Base-by-base conservation (phyloP, 2,329 filamentous ascomycete genomes). In the Talaromyces islandicus region DNA sequence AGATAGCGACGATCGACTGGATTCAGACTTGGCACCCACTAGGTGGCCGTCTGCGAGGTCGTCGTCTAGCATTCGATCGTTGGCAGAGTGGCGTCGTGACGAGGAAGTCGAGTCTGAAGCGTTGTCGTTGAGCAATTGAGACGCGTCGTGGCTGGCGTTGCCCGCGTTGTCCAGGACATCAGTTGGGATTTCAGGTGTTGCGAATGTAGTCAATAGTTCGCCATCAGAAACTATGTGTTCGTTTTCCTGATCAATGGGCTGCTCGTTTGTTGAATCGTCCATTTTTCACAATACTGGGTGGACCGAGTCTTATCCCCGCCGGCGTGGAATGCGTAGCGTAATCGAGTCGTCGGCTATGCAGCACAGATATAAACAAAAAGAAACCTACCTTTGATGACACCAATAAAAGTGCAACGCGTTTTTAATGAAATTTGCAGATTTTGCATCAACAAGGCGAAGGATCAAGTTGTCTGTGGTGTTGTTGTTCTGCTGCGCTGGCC, bases 1-100 rank as follows among this genome's bases (percentile, higher is more conserved):
- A 6, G 75, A 77, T 25, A 77, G 65, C 1, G 76, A 78, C 7
- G 76, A 77, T 35, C 70, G 73, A 59, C 74, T 77, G 5, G 75
- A 76, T 43, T 69, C 51, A 6, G 59, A 58, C 25, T 61, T 54
- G 10, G 59, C n/a, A 12, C 56, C 55, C 29, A 29, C n/a, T 32
- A 29, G 30, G 2, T 51, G 38, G 7, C 56, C 50, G n/a, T 59
- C 52, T 51, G 57, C 41, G 27, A 58, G 32, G 17, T 27, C 51
- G 54, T 55, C 57, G 32, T 52, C 48, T 9, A 58, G 21, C 48
- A 51, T 54, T 3, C 43, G 50, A 10, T 58, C 59, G 2, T 35
- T 54, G 29, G 43, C 41, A 25, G 54, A 54, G 11, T 57, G 58
- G n/a, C 58, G 60, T 10, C 54, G 54, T 9, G 57, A 57, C 7